Evolutionary conservation across 2,329 filamentous ascomycete species (phyloP), one percentile per base, ranked within the genome.

Genomic region (Orbilia blumenaviensis): DNA sequence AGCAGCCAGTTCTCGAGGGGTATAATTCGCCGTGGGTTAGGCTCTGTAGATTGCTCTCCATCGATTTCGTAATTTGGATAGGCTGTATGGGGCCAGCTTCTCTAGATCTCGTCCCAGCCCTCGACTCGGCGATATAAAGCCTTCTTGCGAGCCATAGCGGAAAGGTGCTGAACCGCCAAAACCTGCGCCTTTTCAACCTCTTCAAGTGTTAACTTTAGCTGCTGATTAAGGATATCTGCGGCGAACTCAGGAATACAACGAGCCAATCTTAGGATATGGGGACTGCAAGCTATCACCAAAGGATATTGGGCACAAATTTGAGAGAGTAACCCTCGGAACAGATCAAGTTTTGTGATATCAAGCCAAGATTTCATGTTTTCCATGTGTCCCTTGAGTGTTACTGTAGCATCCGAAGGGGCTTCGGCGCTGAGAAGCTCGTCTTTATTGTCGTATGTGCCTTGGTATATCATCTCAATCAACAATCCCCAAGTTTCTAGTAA

Each of bases 381-480:
- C 3, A 52, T 8, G n/a, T 64, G 60, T 8, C 21, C 29, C 5
- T 48, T 46, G 21, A 44, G 27, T 3, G 25, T n/a, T 5, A 38
- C 18, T 1, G 1, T 1, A 8, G 36, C 8, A 36, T 58, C 46
- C 8, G 21, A 38, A 1, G 21, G 32, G 16, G 32, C 10, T 27
- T 36, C 25, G 12, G 9, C 36, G 1, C 16, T 4, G 9, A 48
- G 44, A 3, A 66, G 10, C 29, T 58, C 46, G 3, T 38, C 64
- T 5, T 48, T 58, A 18, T 46, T 36, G 12, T 67, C 64, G 64
- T 67, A 67, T 1, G 64, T 60, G 0, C 29, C 41, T 8, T 18
- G 10, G 38, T 67, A 67, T 44, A 67, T 67, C 23, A 48, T 36
- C 21, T 42, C 34, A 14, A 67, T 46, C 18, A 48, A 16, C 18